Conservation (phyloP, 2,329 filamentous ascomycete genomes). For the Aplosporella prunicola region DNA sequence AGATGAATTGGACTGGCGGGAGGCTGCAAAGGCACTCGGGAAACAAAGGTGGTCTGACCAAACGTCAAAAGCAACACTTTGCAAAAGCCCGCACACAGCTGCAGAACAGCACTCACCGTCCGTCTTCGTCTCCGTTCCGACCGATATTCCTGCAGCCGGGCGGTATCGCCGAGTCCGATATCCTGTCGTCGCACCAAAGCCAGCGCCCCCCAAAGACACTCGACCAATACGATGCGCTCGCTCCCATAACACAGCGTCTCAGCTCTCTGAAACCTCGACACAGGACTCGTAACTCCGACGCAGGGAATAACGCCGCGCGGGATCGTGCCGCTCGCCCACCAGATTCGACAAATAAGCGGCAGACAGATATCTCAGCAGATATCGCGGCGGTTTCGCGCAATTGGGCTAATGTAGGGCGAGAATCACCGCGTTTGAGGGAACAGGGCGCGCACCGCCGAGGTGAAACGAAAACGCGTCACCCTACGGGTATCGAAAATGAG, state of each 20-base stretch:
- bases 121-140: conserved; percentile 15
- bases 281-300: neutral
- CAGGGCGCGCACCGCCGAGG: neutral
- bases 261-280: neutral
- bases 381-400: neutral
- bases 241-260: neutral
- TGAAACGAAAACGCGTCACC: neutral
- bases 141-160: conserved; percentile 18
- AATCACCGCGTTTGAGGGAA: neutral
- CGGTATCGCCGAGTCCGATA: neutral
- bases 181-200: neutral
- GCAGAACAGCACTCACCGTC: conserved; percentile 16
- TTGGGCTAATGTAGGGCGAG: neutral
- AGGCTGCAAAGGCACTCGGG: conserved; percentile 29
- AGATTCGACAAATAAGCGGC: neutral
- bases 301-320: too few relatives aligned
- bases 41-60: conserved; percentile 23
- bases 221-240: conserved; percentile 3
- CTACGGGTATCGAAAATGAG: conserved; percentile 11
- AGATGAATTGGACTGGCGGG: conserved; percentile 44
- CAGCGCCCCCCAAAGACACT: neutral
- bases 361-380: neutral
- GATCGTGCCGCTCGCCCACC: neutral
- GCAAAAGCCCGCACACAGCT: conserved; percentile 29
- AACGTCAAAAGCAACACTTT: conserved; percentile 39